phyloP scores from a whole-genome alignment of 345 rosid genomes.

The Salix udensis region DNA sequence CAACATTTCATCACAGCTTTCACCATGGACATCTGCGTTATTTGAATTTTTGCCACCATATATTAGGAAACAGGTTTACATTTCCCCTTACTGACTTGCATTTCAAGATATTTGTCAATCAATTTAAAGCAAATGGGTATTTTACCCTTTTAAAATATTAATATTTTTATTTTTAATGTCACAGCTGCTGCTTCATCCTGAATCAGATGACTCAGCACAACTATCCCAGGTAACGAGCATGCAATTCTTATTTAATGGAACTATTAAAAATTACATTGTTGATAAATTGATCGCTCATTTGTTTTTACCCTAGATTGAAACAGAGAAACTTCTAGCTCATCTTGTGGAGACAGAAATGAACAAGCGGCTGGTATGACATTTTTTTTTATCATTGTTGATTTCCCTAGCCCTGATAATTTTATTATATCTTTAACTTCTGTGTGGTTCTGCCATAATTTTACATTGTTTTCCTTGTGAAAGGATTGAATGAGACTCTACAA shows the following conservation, averaged over 20 bases:
- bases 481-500: neutral
- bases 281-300: slow-evolving; percentile 19
- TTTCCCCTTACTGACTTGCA: slow-evolving; percentile 6
- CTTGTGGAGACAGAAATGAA: slow-evolving; percentile 95
- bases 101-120: slow-evolving; percentile 3
- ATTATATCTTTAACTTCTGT: neutral
- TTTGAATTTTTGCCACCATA: slow-evolving; percentile 86
- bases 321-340: slow-evolving; percentile 94
- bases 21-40: slow-evolving; percentile 98
- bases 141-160: slow-evolving; percentile 15
- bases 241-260: slow-evolving; percentile 1
- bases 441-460: neutral
- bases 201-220: slow-evolving; percentile 99
- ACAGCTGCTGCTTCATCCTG: slow-evolving; percentile 89
- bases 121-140: slow-evolving; percentile 3
- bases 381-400: neutral
- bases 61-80: slow-evolving; percentile 75
- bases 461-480: neutral
- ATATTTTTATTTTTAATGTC: slow-evolving; percentile 34
- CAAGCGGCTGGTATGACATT: slow-evolving; percentile 63
- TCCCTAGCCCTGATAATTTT: neutral
- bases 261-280: slow-evolving; percentile 7
- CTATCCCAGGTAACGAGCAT: slow-evolving; percentile 74
- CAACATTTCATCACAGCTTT: slow-evolving; percentile 78
- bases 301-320: slow-evolving; percentile 63